Percentiles rank a stretch among this genome's conserved stretches.
These are phyloP conservation scores for Magnolia changhungtana DNA, from an alignment of 164 flowering plant species.

Conservation along the genomic window DNA sequence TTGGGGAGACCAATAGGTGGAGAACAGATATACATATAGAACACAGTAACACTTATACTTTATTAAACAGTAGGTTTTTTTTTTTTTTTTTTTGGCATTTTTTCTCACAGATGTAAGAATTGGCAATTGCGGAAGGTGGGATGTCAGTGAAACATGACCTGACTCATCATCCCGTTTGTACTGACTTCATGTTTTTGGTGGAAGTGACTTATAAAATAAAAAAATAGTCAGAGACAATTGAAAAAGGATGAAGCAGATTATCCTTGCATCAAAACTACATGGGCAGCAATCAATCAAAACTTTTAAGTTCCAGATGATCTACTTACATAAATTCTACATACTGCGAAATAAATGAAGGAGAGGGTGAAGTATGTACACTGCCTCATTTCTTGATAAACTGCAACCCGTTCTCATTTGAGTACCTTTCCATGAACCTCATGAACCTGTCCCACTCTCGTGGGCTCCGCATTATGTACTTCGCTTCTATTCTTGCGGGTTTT, in stretches of 20 bases:
- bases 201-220: not conserved
- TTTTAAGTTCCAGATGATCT: slow-evolving; percentile 14
- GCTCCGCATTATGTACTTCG: slow-evolving; percentile 80
- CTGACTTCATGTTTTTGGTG: not conserved
- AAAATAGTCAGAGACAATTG: not conserved
- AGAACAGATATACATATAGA: too few relatives aligned
- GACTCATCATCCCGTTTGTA: not conserved
- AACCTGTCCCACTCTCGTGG: slow-evolving; percentile 94
- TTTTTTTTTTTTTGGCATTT: not conserved
- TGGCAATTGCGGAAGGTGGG: not conserved
- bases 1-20: too few relatives aligned
- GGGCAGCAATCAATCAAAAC: slow-evolving; percentile 12
- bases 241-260: not conserved
- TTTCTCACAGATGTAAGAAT: not conserved
- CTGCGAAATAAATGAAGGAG: slow-evolving; percentile 4
- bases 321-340: slow-evolving; percentile 15
- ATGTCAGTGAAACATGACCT: not conserved
- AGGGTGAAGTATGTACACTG: slow-evolving; percentile 20
- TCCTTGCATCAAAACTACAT: slow-evolving; percentile 1
- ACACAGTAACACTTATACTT: not conserved
- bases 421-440: slow-evolving; percentile 99
- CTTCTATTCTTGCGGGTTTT: slow-evolving; percentile 85
- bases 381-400: slow-evolving; percentile 82
- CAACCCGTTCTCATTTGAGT: slow-evolving; percentile 81
- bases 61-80: too few relatives aligned